Conservation (phyloP, 2,329 filamentous ascomycete genomes). For the Coniochaeta ligniaria region DNA sequence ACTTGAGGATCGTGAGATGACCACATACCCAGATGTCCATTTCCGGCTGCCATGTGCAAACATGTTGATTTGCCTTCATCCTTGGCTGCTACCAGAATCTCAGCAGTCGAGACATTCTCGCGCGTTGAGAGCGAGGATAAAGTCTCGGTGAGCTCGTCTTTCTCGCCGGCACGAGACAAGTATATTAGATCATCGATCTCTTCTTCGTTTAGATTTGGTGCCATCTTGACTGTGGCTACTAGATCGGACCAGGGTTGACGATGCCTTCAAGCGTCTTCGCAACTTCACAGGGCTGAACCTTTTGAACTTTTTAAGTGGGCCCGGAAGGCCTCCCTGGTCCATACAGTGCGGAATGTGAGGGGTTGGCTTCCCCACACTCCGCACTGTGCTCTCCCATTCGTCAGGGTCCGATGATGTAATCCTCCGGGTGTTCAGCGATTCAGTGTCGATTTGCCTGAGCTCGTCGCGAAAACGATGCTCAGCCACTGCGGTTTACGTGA, state of each 20-base stretch:
- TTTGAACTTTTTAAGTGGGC: background rate
- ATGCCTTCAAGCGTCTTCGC: background rate
- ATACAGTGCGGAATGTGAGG: background rate
- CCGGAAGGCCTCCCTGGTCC: background rate
- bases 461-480: background rate
- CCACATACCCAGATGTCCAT: conserved; percentile 69
- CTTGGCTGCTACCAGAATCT: conserved; percentile 61
- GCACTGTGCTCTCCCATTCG: background rate
- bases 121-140: conserved; percentile 55
- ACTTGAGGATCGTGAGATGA: no score
- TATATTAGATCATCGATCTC: conserved; percentile 90
- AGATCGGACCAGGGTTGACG: background rate
- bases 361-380: background rate
- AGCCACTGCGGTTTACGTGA: background rate
- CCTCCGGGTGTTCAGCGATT: no score
- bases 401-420: background rate
- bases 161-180: conserved; percentile 71
- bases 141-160: conserved; percentile 54
- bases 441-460: no score
- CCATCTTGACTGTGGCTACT: background rate
- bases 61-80: conserved; percentile 74
- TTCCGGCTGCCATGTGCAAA: conserved; percentile 88
- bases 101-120: conserved; percentile 50
- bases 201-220: conserved; percentile 53
- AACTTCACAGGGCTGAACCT: background rate